These are phyloP conservation scores for Helminthosporium solani DNA, from an alignment of 2,329 filamentous ascomycete genomes.

Conservation along the genomic window DNA sequence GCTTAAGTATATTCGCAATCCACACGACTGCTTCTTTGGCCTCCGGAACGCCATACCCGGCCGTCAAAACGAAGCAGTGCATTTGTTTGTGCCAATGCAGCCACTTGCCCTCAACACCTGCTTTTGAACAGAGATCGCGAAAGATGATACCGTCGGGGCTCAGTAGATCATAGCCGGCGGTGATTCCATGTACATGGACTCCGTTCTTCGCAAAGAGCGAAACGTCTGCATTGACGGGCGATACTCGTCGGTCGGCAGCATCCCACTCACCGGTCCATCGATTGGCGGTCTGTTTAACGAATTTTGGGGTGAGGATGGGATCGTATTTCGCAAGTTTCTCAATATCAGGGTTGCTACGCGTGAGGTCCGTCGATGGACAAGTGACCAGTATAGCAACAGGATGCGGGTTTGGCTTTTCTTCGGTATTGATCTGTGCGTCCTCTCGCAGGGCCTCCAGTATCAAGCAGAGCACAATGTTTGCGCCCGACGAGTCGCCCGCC, in stretches of 20 bases:
- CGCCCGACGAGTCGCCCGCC: conserved; percentile 58
- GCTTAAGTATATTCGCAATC: conserved; percentile 44
- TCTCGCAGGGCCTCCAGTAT: conserved; percentile 42
- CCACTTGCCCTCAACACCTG: conserved; percentile 54
- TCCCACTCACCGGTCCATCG: conserved; percentile 48
- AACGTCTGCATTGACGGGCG: conserved; percentile 51
- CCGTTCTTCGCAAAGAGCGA: conserved; percentile 40
- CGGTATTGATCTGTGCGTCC: conserved; percentile 13
- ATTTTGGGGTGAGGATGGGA: conserved; percentile 48
- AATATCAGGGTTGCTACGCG: conserved; percentile 50
- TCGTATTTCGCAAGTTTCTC: conserved; percentile 44
- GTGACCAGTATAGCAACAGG: conserved; percentile 48
- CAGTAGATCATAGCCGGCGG: conserved; percentile 56
- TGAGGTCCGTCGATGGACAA: conserved; percentile 53
- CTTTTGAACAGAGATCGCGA: conserved; percentile 47
- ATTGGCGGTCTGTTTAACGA: conserved; percentile 46
- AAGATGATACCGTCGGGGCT: conserved; percentile 55
- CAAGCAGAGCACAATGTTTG: conserved; percentile 52
- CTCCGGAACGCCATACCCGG: conserved; percentile 51
- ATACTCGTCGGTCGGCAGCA: conserved; percentile 48
- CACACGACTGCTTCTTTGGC: conserved; percentile 50
- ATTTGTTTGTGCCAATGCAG: conserved; percentile 61
- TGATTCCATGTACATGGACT: conserved; percentile 55
- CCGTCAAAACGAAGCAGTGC: conserved; percentile 59
- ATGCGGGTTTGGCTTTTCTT: conserved; percentile 13